Base-by-base conservation (phyloP, 2,329 filamentous ascomycete genomes). In the Calonectria leucothoes region DNA sequence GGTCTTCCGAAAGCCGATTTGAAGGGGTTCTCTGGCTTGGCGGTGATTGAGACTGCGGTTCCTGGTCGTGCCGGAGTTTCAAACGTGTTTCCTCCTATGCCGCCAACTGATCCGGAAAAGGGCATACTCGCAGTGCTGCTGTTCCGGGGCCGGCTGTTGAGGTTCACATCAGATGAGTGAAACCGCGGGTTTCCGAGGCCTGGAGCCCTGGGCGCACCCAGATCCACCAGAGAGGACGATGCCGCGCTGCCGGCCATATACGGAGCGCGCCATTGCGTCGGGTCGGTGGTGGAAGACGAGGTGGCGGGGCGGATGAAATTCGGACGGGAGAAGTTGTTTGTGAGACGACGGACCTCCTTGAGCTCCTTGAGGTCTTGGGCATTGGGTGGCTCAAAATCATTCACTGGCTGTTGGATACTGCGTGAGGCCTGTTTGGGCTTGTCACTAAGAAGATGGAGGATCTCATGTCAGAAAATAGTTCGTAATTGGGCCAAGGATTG, bases 11-110 rank as follows among this genome's bases (percentile, higher is more conserved):
- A 87, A 71, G 88, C 86, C 37, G 88, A 84, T 15, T 89, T 86
- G n/a, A 89, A 82, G 0, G 88, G 87, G 72, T 87, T 88, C 8
- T 87, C 83, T 83, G 86, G 87, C 6, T 84, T 82, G 69, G 84
- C 86, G 55, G 82, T 84, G 29, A 79, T 83, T 6, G 83, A 81
- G 5, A 73, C 80, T 6, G 82, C 81, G 17, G 83, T 86, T 17
- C 80, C 84, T 15, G 83, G 86, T 70, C 83, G 71, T 27, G 79
- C 81, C 23, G 81, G 74, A 4, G 82, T 83, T 8, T 71, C 69
- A 7, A 81, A 77, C 39, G 74, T 72, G 8, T 67, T 77, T 10
- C 75, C 33, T 37, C 55, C 74, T 12, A 69, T 79, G 49, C 81
- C 76, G 25, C 80, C 82, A 12, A 83, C 74, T 4, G 83, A 79